Percentiles rank a stretch among this genome's conserved stretches.
phyloP scores from a whole-genome alignment of 805 yeast genomes.

The Ogataea methylovora region DNA sequence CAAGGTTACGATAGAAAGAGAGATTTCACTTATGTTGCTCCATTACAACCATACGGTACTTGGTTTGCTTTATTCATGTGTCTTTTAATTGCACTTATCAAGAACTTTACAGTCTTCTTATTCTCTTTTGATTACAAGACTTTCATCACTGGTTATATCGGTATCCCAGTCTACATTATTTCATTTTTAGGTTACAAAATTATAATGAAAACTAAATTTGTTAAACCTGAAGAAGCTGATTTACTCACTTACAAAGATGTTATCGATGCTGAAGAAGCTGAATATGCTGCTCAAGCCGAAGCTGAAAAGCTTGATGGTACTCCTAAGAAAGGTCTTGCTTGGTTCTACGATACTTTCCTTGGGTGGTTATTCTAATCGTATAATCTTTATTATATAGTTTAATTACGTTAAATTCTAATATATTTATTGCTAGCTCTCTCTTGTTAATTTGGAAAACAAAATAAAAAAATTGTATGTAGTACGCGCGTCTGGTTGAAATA shows the following conservation, averaged over 20 bases:
- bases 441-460: too few relatives aligned
- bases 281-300: constrained; percentile 15
- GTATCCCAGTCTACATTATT: constrained; percentile 56
- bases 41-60: constrained; percentile 63
- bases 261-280: constrained; percentile 45
- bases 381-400: background rate
- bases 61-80: constrained; percentile 50
- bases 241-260: constrained; percentile 48
- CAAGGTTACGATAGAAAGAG: constrained; percentile 55
- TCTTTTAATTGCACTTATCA: constrained; percentile 48
- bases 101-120: constrained; percentile 68
- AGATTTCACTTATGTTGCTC: constrained; percentile 53
- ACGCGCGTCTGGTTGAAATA: too few relatives aligned
- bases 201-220: constrained; percentile 38
- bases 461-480: too few relatives aligned
- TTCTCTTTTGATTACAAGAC: constrained; percentile 47
- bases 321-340: constrained; percentile 11
- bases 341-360: constrained; percentile 23
- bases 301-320: constrained; percentile 3
- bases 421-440: too few relatives aligned
- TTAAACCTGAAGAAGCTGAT: constrained; percentile 53
- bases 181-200: constrained; percentile 56
- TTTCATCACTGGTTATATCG: constrained; percentile 75
- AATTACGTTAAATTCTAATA: too few relatives aligned
- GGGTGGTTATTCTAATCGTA: constrained; percentile 19